phyloP scores from a whole-genome alignment of 495 filamentous ascomycete genomes.

The Podospora pseudocomata region DNA sequence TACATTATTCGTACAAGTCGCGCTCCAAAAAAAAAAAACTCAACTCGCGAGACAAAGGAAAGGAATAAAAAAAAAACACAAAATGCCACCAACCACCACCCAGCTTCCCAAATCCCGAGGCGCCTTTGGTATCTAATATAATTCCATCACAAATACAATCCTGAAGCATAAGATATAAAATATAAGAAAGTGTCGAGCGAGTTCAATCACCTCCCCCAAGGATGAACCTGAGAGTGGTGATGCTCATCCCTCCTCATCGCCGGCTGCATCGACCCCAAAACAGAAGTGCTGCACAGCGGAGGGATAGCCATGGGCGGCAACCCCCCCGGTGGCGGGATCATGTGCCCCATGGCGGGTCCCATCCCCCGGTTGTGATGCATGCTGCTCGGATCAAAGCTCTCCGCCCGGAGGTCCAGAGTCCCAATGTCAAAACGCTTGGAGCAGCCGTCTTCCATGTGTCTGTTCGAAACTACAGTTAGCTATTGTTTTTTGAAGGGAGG shows the following conservation, averaged over 20 bases:
- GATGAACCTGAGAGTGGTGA: constrained; percentile 19
- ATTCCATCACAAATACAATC: constrained; percentile 13
- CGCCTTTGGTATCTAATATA: constrained; percentile 21
- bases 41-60: not conserved
- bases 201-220: constrained; percentile 28
- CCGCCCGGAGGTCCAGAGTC: constrained; percentile 43
- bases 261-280: constrained; percentile 37
- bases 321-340: constrained; percentile 25
- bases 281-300: constrained; percentile 33
- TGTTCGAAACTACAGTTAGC: constrained; percentile 28
- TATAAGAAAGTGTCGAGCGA: not conserved
- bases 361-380: constrained; percentile 21
- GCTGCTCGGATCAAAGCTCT: constrained; percentile 34
- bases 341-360: constrained; percentile 24
- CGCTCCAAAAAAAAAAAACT: too few species aligned
- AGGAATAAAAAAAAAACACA: not conserved
- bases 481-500: not conserved
- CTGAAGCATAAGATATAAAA: not conserved
- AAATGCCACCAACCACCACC: not conserved
- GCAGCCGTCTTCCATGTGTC: constrained; percentile 79
- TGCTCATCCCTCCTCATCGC: constrained; percentile 32
- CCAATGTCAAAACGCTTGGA: constrained; percentile 64
- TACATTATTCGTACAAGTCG: constrained; percentile 12
- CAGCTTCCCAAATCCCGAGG: not conserved
- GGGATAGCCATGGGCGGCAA: constrained; percentile 45